Conservation (phyloP, 768 basidiomycete species). For the Naganishia onofrii region DNA sequence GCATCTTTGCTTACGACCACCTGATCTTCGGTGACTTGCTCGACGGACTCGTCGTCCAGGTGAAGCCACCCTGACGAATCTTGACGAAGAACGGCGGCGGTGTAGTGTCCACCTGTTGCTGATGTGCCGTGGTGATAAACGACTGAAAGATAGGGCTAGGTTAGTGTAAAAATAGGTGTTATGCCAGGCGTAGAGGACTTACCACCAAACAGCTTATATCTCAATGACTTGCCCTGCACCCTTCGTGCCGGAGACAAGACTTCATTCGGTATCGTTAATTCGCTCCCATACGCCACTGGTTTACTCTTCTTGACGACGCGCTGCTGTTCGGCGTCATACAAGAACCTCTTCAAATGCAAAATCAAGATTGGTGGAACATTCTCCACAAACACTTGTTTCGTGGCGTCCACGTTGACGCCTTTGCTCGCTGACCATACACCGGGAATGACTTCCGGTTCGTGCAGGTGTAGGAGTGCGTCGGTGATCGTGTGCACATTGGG, state of each 20-base stretch:
- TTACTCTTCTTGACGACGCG: slow-evolving; percentile 85
- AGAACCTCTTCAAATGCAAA: slow-evolving; percentile 85
- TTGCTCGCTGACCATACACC: slow-evolving; percentile 61
- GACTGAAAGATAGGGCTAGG: slow-evolving; percentile 55
- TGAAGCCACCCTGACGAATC: slow-evolving; percentile 76
- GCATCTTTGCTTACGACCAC: slow-evolving; percentile 63
- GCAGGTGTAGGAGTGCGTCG: slow-evolving; percentile 75
- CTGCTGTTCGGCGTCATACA: slow-evolving; percentile 70
- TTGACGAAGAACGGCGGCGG: slow-evolving; percentile 74
- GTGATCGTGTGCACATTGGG: slow-evolving; percentile 72
- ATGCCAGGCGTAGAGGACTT: slow-evolving; percentile 39
- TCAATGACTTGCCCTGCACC: slow-evolving; percentile 56
- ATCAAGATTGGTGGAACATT: slow-evolving; percentile 77
- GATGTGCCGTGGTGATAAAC: slow-evolving; percentile 90
- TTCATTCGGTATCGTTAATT: slow-evolving; percentile 72
- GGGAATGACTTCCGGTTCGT: slow-evolving; percentile 76
- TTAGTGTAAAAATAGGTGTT: not conserved
- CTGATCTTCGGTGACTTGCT: slow-evolving; percentile 61
- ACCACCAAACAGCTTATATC: slow-evolving; percentile 84
- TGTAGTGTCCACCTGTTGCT: slow-evolving; percentile 92
- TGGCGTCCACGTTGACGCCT: slow-evolving; percentile 67
- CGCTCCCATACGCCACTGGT: slow-evolving; percentile 70
- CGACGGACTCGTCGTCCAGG: slow-evolving; percentile 87
- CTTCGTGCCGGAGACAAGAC: slow-evolving; percentile 61
- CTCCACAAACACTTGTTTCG: slow-evolving; percentile 72